Evolutionary conservation across 345 rosid genomes (phyloP).

Genomic region (Populus davidiana): DNA sequence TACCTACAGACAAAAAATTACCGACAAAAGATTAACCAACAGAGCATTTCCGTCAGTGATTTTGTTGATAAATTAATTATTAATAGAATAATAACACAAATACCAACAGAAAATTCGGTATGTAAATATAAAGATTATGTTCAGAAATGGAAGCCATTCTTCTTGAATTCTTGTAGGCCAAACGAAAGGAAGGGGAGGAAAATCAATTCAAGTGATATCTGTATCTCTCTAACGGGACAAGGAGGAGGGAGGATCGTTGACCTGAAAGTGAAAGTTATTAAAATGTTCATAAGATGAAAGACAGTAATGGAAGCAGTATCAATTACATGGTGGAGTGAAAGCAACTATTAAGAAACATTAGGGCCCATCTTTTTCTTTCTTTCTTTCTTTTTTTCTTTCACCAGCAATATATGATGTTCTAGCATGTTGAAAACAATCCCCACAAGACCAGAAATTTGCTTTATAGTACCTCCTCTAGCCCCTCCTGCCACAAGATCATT

Average conservation of each 20-base stretch:
- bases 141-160: neutral
- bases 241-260: neutral
- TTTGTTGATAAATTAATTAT: too few relatives aligned
- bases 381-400: neutral
- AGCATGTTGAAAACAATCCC: neutral
- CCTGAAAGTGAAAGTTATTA: neutral
- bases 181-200: neutral
- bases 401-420: neutral
- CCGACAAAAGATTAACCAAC: too few relatives aligned
- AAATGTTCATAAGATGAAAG: constrained; percentile 10
- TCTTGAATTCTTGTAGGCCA: neutral
- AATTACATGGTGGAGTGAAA: neutral
- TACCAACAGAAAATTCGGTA: too few relatives aligned
- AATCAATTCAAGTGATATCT: too few relatives aligned
- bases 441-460: neutral
- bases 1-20: too few relatives aligned
- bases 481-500: constrained; percentile 3
- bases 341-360: constrained; percentile 4
- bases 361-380: constrained; percentile 10
- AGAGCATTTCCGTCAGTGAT: too few relatives aligned
- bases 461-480: neutral
- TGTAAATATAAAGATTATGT: too few relatives aligned
- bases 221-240: neutral
- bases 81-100: too few relatives aligned
- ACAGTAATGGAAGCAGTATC: neutral